phyloP scores from a whole-genome alignment of 768 basidiomycete species.

The Amanita brunnescens region DNA sequence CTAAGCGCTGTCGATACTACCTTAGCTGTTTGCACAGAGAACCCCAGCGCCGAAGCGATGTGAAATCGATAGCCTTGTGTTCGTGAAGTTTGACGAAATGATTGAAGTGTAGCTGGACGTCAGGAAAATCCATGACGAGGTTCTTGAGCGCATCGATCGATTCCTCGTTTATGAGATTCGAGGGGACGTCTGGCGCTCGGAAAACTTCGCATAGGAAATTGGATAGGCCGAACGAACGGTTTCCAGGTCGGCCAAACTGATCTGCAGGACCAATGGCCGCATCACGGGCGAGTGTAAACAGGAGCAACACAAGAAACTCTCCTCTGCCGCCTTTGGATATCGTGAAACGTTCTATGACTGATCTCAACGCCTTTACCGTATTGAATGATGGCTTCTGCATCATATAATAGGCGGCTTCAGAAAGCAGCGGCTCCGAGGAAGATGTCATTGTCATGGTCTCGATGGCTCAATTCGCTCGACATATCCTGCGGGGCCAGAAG shows the following conservation, averaged over 20 bases:
- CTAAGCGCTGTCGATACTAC: neutral
- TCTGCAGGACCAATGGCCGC: constrained; percentile 4
- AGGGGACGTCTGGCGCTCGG: neutral
- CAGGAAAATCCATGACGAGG: no score
- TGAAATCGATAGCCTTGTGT: constrained; percentile 9
- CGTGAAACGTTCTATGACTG: constrained; percentile 2
- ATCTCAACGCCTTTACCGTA: neutral
- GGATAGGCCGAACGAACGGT: no score
- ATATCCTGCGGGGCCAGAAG: constrained; percentile 24
- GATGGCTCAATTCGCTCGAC: constrained; percentile 11
- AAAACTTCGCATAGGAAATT: neutral
- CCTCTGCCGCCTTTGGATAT: constrained; percentile 16
- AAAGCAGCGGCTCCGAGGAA: constrained; percentile 19
- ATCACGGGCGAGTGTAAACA: constrained; percentile 15
- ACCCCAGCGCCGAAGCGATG: constrained; percentile 10
- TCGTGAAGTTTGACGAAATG: neutral
- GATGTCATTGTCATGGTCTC: constrained; percentile 12
- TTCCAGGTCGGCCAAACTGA: no score
- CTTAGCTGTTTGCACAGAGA: neutral
- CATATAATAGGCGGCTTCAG: constrained; percentile 16
- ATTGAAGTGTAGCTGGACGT: neutral
- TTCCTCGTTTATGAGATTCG: no score
- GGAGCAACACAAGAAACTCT: constrained; percentile 12
- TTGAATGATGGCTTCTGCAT: constrained; percentile 2
- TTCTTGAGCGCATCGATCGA: no score